Base-by-base conservation (phyloP, 345 rosid species). In the Ceriops zippeliana region DNA sequence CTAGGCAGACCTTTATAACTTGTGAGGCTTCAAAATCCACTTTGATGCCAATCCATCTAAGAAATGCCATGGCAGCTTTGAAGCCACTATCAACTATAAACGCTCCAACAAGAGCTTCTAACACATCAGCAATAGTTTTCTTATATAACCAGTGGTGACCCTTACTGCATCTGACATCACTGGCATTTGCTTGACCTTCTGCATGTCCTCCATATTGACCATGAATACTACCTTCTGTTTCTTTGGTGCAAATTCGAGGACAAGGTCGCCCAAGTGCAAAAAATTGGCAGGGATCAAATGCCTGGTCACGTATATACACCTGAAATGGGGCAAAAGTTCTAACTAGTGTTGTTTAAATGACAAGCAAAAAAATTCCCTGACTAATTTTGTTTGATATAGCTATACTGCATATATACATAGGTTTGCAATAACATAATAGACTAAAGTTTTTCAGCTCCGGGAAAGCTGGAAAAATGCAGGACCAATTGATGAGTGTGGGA, bases 31-130 rank as follows among this genome's bases (percentile, higher is more conserved):
- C 89, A 74, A 89, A 90, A 64, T 89, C 86, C 63, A 84, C 85
- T 64, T 78, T 66, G 69, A 93, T 86, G 69, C 96, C 93, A 66
- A 93, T 79, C 98, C 98, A 93, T 78, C 78, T 83, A 73, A 93
- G 93, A 84, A 93, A 90, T 58, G 89, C 89, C 58, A 76, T 68
- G 69, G 98, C 96, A 42, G 90, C 96, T 80, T 83, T 86, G 81
- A 93, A 93, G 74, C 98, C 97, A 71, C 84, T 80, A 66, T 93
- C 98, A 77, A 90, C 96, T 76, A 93, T 63, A 79, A 90, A 87
- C 61, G 96, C 97, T 70, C 98, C 98, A 26, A 93, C 83, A 66
- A 93, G 96, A 60, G 97, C 93, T 85, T 93, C 97, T 52, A 89
- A 89, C 56, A 87, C 88, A 78, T 93, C 98, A 52, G 98, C 92